Evolutionary conservation across 345 rosid genomes (phyloP), one percentile per base, ranked within the genome.

Genomic region (Iberis pinnata): DNA sequence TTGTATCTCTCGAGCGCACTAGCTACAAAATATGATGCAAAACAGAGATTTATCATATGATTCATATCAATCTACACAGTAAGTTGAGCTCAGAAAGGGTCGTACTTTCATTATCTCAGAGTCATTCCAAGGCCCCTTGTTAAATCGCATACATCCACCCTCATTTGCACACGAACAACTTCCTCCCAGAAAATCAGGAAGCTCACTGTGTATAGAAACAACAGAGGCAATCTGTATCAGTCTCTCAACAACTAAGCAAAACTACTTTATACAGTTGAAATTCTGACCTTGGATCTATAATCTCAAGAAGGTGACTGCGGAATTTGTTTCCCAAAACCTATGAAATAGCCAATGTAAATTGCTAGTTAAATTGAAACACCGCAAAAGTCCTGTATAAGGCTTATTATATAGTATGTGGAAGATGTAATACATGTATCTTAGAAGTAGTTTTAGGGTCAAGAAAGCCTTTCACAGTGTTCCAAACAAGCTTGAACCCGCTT

Each of bases 151-250:
- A 52, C 98, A 92, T 39, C 95, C 93, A 13, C 96, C 96, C 54
- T 78, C 84, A 67, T 76, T 67, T 29, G 73, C 72, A 72, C 98
- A 92, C 0, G 76, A 67, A 71, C 96, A 87, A 38, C 69, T 78
- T 73, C 98, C 98, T 26, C 98, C 98, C 29, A 90, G 93, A 83
- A 87, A 87, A 38, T 80, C 80, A 32, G 98, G 98, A 74, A 92
- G 75, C 83, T 92, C 95, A 66, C 96, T 90, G 88, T 46, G 50
- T 55, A 22, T 17, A 9, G 6, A 42, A 24, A 57, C 1, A 65
- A 55, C 33, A 55, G 49, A 59, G 9, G 4, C 20, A 4, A 46
- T 46, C 38, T 15, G 16, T 29, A 47, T 60, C 17, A 60, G 56
- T 15, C 60, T 60, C 52, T 25, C 22, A 32, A 67, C 6, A 46